Percentiles rank a stretch among this genome's conserved stretches.
These are phyloP conservation scores for Penium margaritaceum DNA, from an alignment of 139 green algal species.

Conservation along the genomic window DNA sequence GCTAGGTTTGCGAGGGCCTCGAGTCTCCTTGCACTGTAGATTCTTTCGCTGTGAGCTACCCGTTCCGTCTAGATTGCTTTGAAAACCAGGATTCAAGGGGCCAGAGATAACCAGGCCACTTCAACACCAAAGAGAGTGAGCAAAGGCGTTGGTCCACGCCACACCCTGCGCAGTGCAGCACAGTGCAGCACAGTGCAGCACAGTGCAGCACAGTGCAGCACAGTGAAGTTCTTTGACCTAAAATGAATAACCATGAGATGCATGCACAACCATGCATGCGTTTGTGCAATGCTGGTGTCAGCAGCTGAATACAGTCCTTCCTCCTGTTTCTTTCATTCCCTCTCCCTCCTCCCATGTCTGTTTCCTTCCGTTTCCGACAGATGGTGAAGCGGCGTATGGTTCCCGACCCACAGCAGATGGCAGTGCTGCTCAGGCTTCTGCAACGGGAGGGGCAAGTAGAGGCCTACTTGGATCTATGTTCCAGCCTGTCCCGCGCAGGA, in stretches of 20 bases:
- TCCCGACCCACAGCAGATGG: not conserved
- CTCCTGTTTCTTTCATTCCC: not conserved
- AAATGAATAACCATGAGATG: not conserved
- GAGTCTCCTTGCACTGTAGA: no score
- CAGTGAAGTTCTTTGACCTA: not conserved
- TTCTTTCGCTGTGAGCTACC: not conserved
- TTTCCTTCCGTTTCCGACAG: not conserved
- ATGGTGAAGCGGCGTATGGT: conserved; percentile 4
- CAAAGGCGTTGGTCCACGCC: no score
- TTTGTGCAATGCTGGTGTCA: no score
- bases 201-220: no score
- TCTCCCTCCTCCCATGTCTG: not conserved
- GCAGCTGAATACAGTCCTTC: no score
- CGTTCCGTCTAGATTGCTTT: no score
- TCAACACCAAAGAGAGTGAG: no score
- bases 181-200: no score
- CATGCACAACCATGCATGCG: not conserved
- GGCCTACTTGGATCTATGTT: not conserved
- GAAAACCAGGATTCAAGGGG: no score
- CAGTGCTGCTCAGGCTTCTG: conserved; percentile 3
- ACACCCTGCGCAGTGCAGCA: not conserved
- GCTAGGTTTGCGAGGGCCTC: no score
- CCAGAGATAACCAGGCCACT: no score
- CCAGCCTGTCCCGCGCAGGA: not conserved
- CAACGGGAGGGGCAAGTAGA: not conserved